Evolutionary conservation across 2,329 filamentous ascomycete genomes (phyloP), one percentile per base, ranked within the genome.

Genomic region (Colletotrichum gigasporum): DNA sequence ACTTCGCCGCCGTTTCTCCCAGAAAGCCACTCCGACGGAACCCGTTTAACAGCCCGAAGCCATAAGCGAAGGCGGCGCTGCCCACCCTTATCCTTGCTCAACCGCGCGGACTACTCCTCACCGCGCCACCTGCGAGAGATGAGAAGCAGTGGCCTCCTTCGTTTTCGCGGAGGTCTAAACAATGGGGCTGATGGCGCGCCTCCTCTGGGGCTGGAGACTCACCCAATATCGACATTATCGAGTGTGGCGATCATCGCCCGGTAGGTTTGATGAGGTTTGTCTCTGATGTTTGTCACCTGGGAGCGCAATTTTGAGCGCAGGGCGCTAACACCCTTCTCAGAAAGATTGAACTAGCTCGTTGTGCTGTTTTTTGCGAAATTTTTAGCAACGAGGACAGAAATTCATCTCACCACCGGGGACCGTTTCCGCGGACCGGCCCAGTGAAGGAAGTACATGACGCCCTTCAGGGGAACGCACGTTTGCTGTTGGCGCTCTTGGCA

Each of bases 141-240:
- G 41, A 51, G 26, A 51, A 16, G 37, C 44, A 10, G 30, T 51
- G 45, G 45, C 30, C 30, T 32, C 44, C 32, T 47, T 35, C 39
- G 5, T 16, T 24, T 24, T 60, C 32, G n/a, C 26, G 12, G 20
- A 60, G 56, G 55, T 53, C 41, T 53, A 52, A 63, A 63, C 20
- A 64, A 30, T n/a, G 55, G 55, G 61, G n/a, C 61, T 42, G 32
- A 9, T 9, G 53, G 39, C 47, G 24, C 37, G 18, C 45, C 30
- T 24, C 32, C 34, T 28, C 32, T 8, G 52, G 32, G 14, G 22
- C 24, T 41, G 34, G 24, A 35, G 41, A 60, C 14, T 48, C 26
- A 14, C 18, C 4, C 37, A 39, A 22, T 20, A 42, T 44, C n/a
- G 24, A 39, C 16, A 45, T 52, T 52, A 44, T 52, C 26, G 24